Percentiles rank a stretch among this genome's conserved stretches.
Evolutionary conservation across 2,329 filamentous ascomycete species (phyloP).

Genomic region (Paraconiothyrium brasiliense): DNA sequence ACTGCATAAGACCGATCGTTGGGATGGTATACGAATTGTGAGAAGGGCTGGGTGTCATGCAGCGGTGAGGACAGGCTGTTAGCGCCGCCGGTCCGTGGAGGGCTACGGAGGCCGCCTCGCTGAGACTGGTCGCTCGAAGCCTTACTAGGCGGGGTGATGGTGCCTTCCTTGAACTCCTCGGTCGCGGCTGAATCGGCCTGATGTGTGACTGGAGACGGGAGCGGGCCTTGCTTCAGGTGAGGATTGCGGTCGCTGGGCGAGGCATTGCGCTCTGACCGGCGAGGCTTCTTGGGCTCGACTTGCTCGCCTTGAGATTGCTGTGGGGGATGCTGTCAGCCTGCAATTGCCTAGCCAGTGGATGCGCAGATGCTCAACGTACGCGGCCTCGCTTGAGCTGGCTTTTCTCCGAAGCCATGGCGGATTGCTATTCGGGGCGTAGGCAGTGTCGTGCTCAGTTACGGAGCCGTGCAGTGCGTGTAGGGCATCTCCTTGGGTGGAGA

Average conservation of each 20-base stretch:
- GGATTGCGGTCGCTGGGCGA: constrained; percentile 62
- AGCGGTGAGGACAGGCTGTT: constrained; percentile 69
- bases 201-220: constrained; percentile 84
- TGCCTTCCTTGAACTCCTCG: constrained; percentile 71
- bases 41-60: constrained; percentile 79
- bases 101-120: constrained; percentile 24
- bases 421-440: constrained; percentile 14
- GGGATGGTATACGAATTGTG: constrained; percentile 81
- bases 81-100: constrained; percentile 29
- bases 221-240: constrained; percentile 62
- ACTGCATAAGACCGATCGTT: constrained; percentile 80
- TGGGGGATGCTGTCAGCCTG: constrained; percentile 34
- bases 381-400: constrained; percentile 85
- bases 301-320: constrained; percentile 74
- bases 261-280: constrained; percentile 77
- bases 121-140: constrained; percentile 49
- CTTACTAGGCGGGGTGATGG: constrained; percentile 70
- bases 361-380: constrained; percentile 61
- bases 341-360: constrained; percentile 12
- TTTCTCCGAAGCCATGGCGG: constrained; percentile 72
- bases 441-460: constrained; percentile 33
- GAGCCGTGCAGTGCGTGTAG: constrained; percentile 25
- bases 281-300: constrained; percentile 80
- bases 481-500: constrained; percentile 31
- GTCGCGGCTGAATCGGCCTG: constrained; percentile 68